A percentile compares a stretch with the other conserved stretches of the same genome.
Evolutionary conservation across 768 basidiomycete species (phyloP).

Genomic region (Mycena kentingensis): DNA sequence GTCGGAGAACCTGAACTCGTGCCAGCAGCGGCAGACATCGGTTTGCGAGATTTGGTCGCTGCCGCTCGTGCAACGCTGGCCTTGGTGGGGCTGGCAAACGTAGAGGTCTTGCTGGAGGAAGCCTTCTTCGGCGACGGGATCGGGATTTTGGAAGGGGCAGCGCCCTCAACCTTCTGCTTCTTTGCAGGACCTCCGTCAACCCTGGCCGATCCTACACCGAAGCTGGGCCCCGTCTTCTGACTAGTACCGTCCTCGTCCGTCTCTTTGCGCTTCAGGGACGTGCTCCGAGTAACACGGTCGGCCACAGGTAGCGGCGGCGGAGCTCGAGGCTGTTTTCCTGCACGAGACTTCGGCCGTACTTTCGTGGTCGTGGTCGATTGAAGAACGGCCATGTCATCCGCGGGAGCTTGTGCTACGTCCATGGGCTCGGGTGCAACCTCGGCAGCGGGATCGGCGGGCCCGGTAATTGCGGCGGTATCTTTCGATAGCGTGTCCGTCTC

Average conservation of each 20-base stretch:
- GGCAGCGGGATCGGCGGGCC: constrained; percentile 6
- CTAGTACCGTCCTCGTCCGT: constrained; percentile 16
- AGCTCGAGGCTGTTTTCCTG: constrained; percentile 11
- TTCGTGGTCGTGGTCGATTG: too few relatives aligned
- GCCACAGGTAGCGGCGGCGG: constrained; percentile 13
- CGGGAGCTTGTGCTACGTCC: too few relatives aligned
- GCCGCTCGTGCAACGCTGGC: constrained; percentile 17
- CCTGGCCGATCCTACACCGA: constrained; percentile 10
- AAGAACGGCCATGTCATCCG: too few relatives aligned
- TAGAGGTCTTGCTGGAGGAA: constrained; percentile 15
- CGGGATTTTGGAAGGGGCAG: constrained; percentile 13
- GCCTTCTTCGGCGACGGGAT: constrained; percentile 5
- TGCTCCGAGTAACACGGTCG: constrained; percentile 21
- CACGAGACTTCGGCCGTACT: constrained; percentile 12
- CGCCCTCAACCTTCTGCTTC: constrained; percentile 19
- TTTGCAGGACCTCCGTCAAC: constrained; percentile 15
- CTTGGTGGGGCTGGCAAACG: constrained; percentile 19
- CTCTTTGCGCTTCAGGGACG: constrained; percentile 23
- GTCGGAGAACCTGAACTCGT: constrained; percentile 14
- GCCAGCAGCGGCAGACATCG: constrained; percentile 18
- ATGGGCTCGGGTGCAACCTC: neutral
- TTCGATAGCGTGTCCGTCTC: too few relatives aligned
- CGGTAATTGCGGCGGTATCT: neutral
- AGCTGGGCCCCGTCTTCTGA: constrained; percentile 14
- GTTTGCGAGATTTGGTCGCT: constrained; percentile 13